phyloP scores from a whole-genome alignment of 805 yeast genomes.

The Zygosaccharomyces bailii region DNA sequence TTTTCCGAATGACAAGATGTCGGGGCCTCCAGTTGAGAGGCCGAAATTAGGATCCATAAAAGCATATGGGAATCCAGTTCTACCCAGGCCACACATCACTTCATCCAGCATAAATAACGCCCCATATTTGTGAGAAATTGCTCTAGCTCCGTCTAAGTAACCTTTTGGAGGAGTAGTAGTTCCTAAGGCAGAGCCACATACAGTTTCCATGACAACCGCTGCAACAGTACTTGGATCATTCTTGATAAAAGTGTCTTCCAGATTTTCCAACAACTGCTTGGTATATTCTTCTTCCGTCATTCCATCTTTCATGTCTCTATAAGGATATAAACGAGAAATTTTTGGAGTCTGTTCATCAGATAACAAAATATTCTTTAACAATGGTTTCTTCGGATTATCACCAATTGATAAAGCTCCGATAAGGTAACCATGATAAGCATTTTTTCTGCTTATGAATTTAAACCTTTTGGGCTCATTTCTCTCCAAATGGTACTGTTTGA shows the following conservation, averaged over 20 bases:
- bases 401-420: slow-evolving; percentile 43
- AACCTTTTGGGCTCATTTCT: slow-evolving; percentile 41
- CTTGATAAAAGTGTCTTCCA: slow-evolving; percentile 42
- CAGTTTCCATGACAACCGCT: slow-evolving; percentile 45
- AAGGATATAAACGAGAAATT: slow-evolving; percentile 36
- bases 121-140: slow-evolving; percentile 50
- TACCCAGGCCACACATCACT: slow-evolving; percentile 57
- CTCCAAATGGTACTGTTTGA: slow-evolving; percentile 46
- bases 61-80: slow-evolving; percentile 48
- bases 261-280: slow-evolving; percentile 38
- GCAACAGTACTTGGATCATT: slow-evolving; percentile 44
- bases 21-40: slow-evolving; percentile 38
- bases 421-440: slow-evolving; percentile 51
- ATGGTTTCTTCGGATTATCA: slow-evolving; percentile 35
- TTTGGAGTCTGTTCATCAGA: slow-evolving; percentile 25
- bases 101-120: slow-evolving; percentile 50
- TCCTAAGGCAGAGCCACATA: slow-evolving; percentile 47
- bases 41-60: slow-evolving; percentile 31
- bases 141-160: slow-evolving; percentile 45
- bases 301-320: slow-evolving; percentile 30
- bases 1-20: slow-evolving; percentile 48
- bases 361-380: slow-evolving; percentile 32
- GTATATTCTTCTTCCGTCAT: slow-evolving; percentile 42
- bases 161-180: slow-evolving; percentile 45
- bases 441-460: slow-evolving; percentile 43